phyloP scores from a whole-genome alignment of 768 basidiomycete species.

The Lentinula edodes region DNA sequence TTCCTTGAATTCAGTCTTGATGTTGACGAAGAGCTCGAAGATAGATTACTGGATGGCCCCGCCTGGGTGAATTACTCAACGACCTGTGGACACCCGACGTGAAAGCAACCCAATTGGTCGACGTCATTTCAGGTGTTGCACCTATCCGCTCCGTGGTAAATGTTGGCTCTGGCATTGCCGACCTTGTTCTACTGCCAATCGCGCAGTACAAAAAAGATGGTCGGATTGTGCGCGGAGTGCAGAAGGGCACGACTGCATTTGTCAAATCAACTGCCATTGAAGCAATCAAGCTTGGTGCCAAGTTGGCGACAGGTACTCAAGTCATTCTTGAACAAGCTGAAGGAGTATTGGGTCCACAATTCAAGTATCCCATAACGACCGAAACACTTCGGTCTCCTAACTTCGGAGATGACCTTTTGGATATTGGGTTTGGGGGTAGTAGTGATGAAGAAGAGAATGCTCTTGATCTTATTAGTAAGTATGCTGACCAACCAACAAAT shows the following conservation, averaged over 20 bases:
- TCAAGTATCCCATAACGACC: conserved; percentile 56
- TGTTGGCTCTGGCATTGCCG: conserved; percentile 94
- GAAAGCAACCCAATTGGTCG: conserved; percentile 95
- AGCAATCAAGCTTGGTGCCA: conserved; percentile 90
- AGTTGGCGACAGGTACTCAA: conserved; percentile 93
- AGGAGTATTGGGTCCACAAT: conserved; percentile 78
- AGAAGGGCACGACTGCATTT: conserved; percentile 91
- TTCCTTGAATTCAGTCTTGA: not conserved
- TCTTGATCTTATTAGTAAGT: conserved; percentile 70
- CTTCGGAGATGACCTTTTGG: conserved; percentile 11
- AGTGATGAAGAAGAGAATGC: conserved; percentile 23
- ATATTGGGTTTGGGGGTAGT: conserved; percentile 9
- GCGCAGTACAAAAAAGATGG: conserved; percentile 98
- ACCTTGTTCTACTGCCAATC: conserved; percentile 91
- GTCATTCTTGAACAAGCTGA: conserved; percentile 97
- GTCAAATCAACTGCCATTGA: conserved; percentile 93
- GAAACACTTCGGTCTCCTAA: conserved; percentile 53
- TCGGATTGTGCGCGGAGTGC: conserved; percentile 84
- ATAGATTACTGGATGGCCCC: conserved; percentile 90
- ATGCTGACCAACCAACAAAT: conserved; percentile 85
- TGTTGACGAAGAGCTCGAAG: conserved; percentile 7
- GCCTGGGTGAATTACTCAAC: conserved; percentile 86
- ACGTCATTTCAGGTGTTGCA: conserved; percentile 93
- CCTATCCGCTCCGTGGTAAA: conserved; percentile 97
- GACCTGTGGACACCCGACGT: conserved; percentile 99